Evolutionary conservation across 306 rosid species (phyloP).

Genomic region (Casuarina equisetifolia): DNA sequence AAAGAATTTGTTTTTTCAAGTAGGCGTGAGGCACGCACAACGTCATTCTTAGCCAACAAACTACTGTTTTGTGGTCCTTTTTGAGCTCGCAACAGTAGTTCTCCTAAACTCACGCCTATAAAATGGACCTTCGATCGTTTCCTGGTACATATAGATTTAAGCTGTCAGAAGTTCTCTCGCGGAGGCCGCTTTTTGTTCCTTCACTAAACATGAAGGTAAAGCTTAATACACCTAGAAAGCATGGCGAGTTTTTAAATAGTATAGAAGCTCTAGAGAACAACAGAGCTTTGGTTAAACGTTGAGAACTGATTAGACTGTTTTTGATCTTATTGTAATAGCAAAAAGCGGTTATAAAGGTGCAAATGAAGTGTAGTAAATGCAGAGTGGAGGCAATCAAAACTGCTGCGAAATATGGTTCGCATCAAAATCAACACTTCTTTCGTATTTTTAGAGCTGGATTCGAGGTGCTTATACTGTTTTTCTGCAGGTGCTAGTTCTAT

Average conservation of each 20-base stretch:
- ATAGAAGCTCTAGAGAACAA: not conserved
- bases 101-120: too few species aligned
- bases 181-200: not conserved
- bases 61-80: too few species aligned
- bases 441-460: not conserved
- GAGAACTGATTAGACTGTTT: not conserved
- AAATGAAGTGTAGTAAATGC: constrained; percentile 24
- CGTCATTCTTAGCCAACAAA: too few species aligned
- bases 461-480: not conserved
- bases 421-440: not conserved
- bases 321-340: constrained; percentile 26
- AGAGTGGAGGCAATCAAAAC: constrained; percentile 39
- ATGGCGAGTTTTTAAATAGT: not conserved
- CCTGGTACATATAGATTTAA: not conserved
- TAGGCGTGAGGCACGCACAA: too few species aligned
- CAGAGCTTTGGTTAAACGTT: not conserved
- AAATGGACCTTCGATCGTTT: too few species aligned
- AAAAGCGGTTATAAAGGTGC: constrained; percentile 32
- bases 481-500: constrained; percentile 40
- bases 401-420: constrained; percentile 6
- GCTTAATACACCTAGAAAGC: too few species aligned
- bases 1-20: too few species aligned
- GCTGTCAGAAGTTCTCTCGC: not conserved
- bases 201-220: not conserved
- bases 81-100: too few species aligned